A percentile compares a stretch with the other conserved stretches of the same genome.
phyloP scores from a whole-genome alignment of 352 stramenopile genomes.

The Globisporangium splendens region DNA sequence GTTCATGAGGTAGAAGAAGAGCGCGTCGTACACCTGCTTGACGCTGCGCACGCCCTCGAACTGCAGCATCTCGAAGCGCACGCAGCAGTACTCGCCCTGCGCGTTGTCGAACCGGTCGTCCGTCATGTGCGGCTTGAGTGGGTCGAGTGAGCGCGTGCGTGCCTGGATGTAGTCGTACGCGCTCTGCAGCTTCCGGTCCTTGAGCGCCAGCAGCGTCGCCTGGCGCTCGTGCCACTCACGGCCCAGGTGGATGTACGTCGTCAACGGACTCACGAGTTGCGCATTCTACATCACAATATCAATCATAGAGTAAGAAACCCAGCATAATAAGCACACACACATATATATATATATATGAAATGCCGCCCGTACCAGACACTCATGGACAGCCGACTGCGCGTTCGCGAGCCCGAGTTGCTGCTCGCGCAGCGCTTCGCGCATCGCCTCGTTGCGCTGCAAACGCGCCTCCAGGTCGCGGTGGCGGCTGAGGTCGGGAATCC shows the following conservation, averaged over 20 bases:
- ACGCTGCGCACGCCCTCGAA: constrained; percentile 34
- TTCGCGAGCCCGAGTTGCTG: constrained; percentile 14
- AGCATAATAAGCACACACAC: neutral
- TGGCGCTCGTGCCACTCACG: constrained; percentile 4
- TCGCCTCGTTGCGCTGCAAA: constrained; percentile 9
- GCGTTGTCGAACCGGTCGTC: constrained; percentile 43
- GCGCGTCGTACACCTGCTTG: constrained; percentile 49
- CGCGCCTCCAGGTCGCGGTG: constrained; percentile 9
- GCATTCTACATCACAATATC: neutral
- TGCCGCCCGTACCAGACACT: constrained; percentile 13
- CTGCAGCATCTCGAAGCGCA: constrained; percentile 56
- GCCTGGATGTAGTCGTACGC: constrained; percentile 28
- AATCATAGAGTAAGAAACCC: neutral
- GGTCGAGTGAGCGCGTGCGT: constrained; percentile 18
- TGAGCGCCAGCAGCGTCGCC: neutral
- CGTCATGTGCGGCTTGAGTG: constrained; percentile 28
- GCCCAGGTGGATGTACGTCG: neutral
- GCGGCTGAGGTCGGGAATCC: constrained; percentile 20
- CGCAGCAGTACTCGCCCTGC: constrained; percentile 43
- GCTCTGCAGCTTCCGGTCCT: constrained; percentile 10
- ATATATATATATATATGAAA: too few relatives aligned
- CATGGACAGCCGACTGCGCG: constrained; percentile 14
- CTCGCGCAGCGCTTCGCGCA: constrained; percentile 17
- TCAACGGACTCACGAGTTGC: neutral
- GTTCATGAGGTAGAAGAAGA: constrained; percentile 55